phyloP scores from a whole-genome alignment of 345 rosid genomes.

The Murraya paniculata region DNA sequence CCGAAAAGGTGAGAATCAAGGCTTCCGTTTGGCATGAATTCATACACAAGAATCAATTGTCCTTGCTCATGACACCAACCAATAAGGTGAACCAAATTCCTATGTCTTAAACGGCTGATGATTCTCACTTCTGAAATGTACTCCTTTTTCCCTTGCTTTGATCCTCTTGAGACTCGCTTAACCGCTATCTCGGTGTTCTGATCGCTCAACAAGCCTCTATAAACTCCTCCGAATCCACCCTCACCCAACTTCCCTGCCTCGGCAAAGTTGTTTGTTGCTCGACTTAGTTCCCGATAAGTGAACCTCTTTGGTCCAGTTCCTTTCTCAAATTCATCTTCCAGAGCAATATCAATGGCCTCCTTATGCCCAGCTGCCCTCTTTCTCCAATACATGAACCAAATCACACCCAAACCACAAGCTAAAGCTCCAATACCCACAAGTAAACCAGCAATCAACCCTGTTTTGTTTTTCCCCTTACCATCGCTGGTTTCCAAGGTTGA shows the following conservation, averaged over 20 bases:
- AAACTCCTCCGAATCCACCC: slow-evolving; percentile 62
- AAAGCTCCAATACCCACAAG: slow-evolving; percentile 18
- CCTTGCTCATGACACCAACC: slow-evolving; percentile 60
- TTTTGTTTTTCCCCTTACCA: not conserved
- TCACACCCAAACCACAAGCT: slow-evolving; percentile 13
- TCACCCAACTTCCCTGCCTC: slow-evolving; percentile 49
- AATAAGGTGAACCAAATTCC: slow-evolving; percentile 48
- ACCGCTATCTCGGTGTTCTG: slow-evolving; percentile 40
- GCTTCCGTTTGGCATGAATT: slow-evolving; percentile 52
- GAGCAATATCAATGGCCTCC: slow-evolving; percentile 13
- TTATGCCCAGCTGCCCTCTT: slow-evolving; percentile 11
- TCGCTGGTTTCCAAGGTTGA: slow-evolving; percentile 31
- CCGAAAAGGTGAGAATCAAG: slow-evolving; percentile 48
- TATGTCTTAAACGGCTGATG: slow-evolving; percentile 48
- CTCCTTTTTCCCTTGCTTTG: slow-evolving; percentile 43
- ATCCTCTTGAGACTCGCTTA: slow-evolving; percentile 46
- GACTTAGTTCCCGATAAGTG: slow-evolving; percentile 33
- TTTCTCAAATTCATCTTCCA: slow-evolving; percentile 43
- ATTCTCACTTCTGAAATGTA: slow-evolving; percentile 50
- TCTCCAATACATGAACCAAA: slow-evolving; percentile 26
- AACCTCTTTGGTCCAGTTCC: slow-evolving; percentile 53
- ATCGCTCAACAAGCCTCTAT: slow-evolving; percentile 37
- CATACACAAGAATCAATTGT: slow-evolving; percentile 51
- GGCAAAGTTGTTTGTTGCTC: slow-evolving; percentile 37
- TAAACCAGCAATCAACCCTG: slow-evolving; percentile 21